Evolutionary conservation across 148 eudicot genomes (phyloP).

Genomic region (Camellia japonica): DNA sequence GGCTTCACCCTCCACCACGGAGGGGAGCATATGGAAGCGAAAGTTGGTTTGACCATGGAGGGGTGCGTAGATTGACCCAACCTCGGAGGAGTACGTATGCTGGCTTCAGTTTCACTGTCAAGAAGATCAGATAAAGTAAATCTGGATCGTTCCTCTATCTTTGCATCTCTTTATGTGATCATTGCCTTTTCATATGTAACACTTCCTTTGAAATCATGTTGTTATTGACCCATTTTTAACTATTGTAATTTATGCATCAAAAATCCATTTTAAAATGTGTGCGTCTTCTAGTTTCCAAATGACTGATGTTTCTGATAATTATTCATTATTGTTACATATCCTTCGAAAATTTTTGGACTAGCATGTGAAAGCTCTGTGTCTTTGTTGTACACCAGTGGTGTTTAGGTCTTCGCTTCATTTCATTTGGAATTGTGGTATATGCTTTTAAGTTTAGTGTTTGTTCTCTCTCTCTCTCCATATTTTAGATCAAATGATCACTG

Average conservation of each 20-base stretch:
- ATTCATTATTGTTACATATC: background rate
- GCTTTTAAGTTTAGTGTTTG: background rate
- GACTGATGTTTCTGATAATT: background rate
- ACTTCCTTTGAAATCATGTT: background rate
- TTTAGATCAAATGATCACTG: conserved; percentile 64
- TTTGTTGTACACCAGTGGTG: background rate
- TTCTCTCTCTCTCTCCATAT: background rate
- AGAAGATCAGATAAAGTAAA: background rate
- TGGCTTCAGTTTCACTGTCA: background rate
- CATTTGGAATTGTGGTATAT: background rate
- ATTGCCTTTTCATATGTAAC: background rate
- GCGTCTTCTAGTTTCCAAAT: background rate
- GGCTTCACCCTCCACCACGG: no score
- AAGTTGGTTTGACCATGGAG: no score
- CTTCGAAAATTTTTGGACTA: background rate
- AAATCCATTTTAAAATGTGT: background rate
- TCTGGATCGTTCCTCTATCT: background rate
- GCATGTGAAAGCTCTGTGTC: background rate
- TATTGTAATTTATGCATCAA: background rate
- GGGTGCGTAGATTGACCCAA: no score
- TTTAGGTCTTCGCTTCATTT: background rate
- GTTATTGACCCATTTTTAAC: background rate
- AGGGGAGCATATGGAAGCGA: no score
- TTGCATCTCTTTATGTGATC: background rate
- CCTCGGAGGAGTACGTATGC: background rate